Conservation (phyloP, 768 basidiomycete genomes). For the Leccinum ochraceum region DNA sequence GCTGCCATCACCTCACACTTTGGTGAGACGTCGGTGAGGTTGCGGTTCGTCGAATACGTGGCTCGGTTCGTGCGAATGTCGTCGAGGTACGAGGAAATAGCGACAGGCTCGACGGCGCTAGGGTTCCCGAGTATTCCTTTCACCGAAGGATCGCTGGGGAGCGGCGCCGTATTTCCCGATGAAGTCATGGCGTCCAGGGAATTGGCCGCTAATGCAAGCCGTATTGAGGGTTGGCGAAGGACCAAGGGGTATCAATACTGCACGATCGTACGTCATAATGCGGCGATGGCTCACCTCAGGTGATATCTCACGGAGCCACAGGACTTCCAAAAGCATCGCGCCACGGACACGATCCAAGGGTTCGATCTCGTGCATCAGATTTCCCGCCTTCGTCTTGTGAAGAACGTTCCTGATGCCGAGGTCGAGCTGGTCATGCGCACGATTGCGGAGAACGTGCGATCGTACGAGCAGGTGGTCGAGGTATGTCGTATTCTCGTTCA, state of each 20-base stretch:
- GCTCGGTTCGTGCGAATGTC: conserved; percentile 85
- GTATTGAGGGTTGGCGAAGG: conserved; percentile 92
- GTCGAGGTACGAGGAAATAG: conserved; percentile 89
- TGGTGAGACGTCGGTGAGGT: conserved; percentile 85
- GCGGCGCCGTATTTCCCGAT: conserved; percentile 78
- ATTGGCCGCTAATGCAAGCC: conserved; percentile 69
- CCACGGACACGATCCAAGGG: conserved; percentile 63
- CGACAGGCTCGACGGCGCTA: conserved; percentile 67
- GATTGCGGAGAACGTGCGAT: conserved; percentile 67
- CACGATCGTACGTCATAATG: conserved; percentile 52
- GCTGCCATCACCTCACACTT: conserved; percentile 89
- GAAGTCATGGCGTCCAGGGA: conserved; percentile 68
- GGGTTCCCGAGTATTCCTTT: conserved; percentile 67
- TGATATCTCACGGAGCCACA: conserved; percentile 33
- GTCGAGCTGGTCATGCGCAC: conserved; percentile 72
- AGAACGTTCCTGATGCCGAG: conserved; percentile 72
- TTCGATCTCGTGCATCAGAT: conserved; percentile 90
- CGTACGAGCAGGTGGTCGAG: conserved; percentile 90
- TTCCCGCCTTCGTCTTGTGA: conserved; percentile 72
- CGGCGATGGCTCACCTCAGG: not conserved
- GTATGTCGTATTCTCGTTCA: conserved; percentile 41
- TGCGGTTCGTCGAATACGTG: conserved; percentile 89
- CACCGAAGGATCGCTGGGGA: conserved; percentile 56
- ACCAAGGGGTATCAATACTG: conserved; percentile 79
- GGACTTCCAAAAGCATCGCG: conserved; percentile 65